A percentile compares a stretch with the other conserved stretches of the same genome.
phyloP scores from a whole-genome alignment of 768 basidiomycete genomes.

The Sporobolomyces roseus region DNA sequence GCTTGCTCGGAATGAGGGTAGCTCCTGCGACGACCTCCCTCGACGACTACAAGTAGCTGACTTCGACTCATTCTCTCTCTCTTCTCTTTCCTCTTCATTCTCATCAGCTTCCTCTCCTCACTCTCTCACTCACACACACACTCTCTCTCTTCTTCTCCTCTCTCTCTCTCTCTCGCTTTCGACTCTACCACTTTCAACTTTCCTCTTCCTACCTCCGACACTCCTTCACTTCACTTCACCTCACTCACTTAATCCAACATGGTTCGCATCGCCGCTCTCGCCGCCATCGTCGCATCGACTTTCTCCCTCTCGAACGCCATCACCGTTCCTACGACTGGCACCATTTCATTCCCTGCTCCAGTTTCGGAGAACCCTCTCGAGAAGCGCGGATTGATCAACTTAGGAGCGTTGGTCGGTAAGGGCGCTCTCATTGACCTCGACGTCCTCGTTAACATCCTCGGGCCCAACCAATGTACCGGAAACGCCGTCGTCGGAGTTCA shows the following conservation, averaged over 20 bases:
- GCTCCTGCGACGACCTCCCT: background rate
- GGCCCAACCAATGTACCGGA: constrained; percentile 17
- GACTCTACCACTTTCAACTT: background rate
- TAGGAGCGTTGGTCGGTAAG: constrained; percentile 12
- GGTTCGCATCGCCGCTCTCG: constrained; percentile 7
- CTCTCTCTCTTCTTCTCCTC: background rate
- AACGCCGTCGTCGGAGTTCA: constrained; percentile 31
- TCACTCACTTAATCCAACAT: background rate
- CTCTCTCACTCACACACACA: background rate
- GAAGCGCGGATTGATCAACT: constrained; percentile 5
- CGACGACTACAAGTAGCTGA: constrained; percentile 1
- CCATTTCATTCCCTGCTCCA: background rate
- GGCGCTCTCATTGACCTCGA: constrained; percentile 24
- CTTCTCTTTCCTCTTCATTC: background rate
- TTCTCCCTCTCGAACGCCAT: constrained; percentile 10
- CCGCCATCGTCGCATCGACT: constrained; percentile 8
- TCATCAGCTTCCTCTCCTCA: background rate
- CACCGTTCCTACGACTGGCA: constrained; percentile 7
- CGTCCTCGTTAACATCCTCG: constrained; percentile 14
- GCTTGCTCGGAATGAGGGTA: constrained; percentile 9
- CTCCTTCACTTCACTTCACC: background rate
- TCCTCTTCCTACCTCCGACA: background rate
- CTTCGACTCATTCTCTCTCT: background rate
- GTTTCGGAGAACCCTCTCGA: background rate
- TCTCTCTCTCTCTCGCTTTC: background rate